phyloP scores from a whole-genome alignment of 1,284 basidiomycete species.

The Trametes polyzona region DNA sequence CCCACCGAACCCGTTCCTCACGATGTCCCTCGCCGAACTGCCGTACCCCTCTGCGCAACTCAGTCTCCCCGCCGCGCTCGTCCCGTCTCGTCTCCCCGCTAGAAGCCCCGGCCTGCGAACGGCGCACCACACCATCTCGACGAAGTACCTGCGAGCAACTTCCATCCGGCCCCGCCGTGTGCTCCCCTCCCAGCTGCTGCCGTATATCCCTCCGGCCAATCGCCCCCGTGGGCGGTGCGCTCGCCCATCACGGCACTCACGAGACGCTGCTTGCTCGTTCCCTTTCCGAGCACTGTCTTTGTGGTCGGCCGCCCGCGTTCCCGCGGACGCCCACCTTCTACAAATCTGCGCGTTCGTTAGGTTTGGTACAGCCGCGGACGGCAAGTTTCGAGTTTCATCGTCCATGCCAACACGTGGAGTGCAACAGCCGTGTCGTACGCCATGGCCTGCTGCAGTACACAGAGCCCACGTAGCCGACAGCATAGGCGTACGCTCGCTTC shows the following conservation, averaged over 20 bases:
- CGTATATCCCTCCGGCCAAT: neutral
- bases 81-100: neutral
- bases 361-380: no score
- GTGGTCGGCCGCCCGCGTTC: no score
- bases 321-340: no score
- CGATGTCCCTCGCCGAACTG: neutral
- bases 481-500: no score
- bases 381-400: no score
- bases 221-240: neutral
- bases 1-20: neutral
- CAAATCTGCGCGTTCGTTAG: no score
- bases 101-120: neutral
- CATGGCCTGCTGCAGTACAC: no score
- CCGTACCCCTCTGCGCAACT: neutral
- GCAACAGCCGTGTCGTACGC: no score
- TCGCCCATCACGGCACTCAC: neutral
- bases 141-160: neutral
- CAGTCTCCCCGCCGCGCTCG: neutral
- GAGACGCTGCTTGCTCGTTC: neutral
- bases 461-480: no score
- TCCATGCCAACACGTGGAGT: no score
- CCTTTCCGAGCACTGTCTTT: no score
- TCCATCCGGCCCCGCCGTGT: neutral
- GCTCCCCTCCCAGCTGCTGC: neutral
- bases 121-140: slow-evolving; percentile 2